A percentile compares a stretch with the other conserved stretches of the same genome.
Evolutionary conservation across 1,284 basidiomycete species (phyloP).

Genomic region (Vanrija humicola): DNA sequence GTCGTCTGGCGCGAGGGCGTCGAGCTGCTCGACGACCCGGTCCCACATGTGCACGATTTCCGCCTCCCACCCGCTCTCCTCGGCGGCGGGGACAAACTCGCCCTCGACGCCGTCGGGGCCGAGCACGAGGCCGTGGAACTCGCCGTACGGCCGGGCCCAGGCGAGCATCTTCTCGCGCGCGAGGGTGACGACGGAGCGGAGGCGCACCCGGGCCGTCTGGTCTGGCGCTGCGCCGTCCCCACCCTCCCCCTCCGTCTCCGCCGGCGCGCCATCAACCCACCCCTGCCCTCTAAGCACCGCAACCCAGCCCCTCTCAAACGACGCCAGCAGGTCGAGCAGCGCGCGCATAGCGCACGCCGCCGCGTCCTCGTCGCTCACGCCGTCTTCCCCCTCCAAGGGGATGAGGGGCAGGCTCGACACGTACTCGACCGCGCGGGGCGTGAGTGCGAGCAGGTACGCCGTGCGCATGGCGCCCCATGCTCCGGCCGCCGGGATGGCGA

Average conservation of each 20-base stretch:
- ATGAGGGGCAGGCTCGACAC: conserved; percentile 24
- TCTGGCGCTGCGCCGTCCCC: conserved; percentile 16
- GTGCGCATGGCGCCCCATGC: conserved; percentile 23
- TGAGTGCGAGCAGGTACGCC: conserved; percentile 31
- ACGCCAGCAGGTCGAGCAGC: conserved; percentile 20
- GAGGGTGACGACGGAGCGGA: conserved; percentile 26
- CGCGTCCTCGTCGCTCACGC: conserved; percentile 3
- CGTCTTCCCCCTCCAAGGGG: not conserved
- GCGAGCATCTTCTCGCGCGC: conserved; percentile 25
- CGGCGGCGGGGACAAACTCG: conserved; percentile 1
- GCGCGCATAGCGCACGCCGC: conserved; percentile 14
- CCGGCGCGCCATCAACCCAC: conserved; percentile 14
- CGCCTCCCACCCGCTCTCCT: conserved; percentile 20
- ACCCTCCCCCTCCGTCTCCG: conserved; percentile 1
- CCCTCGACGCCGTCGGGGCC: conserved; percentile 12
- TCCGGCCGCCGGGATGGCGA: conserved; percentile 27
- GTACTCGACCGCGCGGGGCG: conserved; percentile 17
- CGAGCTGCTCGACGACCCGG: not conserved
- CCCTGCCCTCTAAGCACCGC: conserved; percentile 25
- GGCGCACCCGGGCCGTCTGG: conserved; percentile 27
- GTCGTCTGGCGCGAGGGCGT: not conserved
- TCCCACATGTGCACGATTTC: conserved; percentile 7
- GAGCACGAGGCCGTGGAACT: conserved; percentile 22
- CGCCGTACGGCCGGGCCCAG: conserved; percentile 35
- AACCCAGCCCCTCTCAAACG: conserved; percentile 29